These are phyloP conservation scores for Aureobasidium sp. DNA, from an alignment of 2,329 filamentous ascomycete genomes.

Conservation along the genomic window DNA sequence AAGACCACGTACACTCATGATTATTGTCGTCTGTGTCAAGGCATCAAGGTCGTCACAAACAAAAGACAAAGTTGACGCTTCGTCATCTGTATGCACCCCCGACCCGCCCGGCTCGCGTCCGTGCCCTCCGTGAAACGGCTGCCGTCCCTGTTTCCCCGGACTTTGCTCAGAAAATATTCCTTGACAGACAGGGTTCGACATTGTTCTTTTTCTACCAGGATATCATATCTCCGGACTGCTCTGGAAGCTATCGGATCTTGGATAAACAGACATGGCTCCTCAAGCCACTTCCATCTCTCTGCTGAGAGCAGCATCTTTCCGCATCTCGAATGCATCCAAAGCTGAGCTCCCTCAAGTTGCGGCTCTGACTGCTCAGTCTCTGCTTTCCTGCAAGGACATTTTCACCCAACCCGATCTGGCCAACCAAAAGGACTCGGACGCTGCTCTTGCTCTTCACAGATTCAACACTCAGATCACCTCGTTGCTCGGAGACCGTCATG, in stretches of 20 bases:
- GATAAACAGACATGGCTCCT: conserved; percentile 2
- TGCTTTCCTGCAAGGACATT: conserved; percentile 47
- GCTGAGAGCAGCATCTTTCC: conserved; percentile 57
- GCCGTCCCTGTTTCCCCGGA: neutral
- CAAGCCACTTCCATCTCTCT: conserved; percentile 23
- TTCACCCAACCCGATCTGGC: conserved; percentile 53
- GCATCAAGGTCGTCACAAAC: neutral
- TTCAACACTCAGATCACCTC: conserved; percentile 69
- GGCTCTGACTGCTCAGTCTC: conserved; percentile 53
- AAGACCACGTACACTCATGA: neutral
- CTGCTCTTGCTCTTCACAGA: conserved; percentile 65
- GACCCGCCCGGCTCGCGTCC: neutral
- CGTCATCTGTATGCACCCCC: neutral
- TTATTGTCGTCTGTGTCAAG: neutral
- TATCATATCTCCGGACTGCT: neutral
- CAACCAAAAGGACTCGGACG: conserved; percentile 54
- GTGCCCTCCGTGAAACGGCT: neutral
- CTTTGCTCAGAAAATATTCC: conserved; percentile 3
- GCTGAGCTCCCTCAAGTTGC: conserved; percentile 65
- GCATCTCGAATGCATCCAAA: conserved; percentile 62
- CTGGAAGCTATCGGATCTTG: neutral
- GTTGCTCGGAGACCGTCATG: conserved; percentile 65
- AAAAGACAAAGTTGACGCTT: neutral
- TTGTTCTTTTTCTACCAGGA: neutral
- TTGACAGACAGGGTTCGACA: neutral